Evolutionary conservation across 805 yeast genomes (phyloP), one percentile per base, ranked within the genome.

Genomic region (Metschnikowia chrysomelidarum): DNA sequence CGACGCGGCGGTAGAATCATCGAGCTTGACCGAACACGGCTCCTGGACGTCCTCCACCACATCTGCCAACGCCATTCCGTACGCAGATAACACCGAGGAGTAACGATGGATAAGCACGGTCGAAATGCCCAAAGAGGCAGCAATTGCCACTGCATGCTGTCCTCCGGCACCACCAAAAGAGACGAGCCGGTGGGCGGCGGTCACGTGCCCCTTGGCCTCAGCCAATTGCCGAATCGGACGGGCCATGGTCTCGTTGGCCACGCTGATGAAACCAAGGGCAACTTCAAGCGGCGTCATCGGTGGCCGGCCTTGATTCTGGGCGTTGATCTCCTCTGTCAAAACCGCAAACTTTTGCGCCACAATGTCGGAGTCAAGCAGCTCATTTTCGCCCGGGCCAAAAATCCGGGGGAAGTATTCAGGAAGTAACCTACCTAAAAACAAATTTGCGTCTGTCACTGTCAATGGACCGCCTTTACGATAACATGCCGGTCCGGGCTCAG

Each of bases 121-220:
- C n/a, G 24, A 19, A 9, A 48, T 36, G 4, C 52, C 52, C 25
- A 48, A 41, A n/a, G 46, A 41, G 16, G 32, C 35, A 10, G 52
- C 52, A 7, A 48, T 39, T 11, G 49, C 49, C 11, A 48, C 52
- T 8, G 49, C 46, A 23, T 39, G 46, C 30, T 48, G 52, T 9
- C 52, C 52, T 7, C 52, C 52, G 8, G 52, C 46, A 3, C 52
- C 52, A 4, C 52, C 52, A 40, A 48, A 48, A 4, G 49, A 46
- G 1, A 41, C 52, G 26, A 48, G 40, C 9, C 43, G 38, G 36
- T 48, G 52, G 8, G 37, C 33, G 5, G 47, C 27, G 21, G 47
- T 40, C 32, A 36, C 45, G 29, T 46, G 45, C 8, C 52, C 52
- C 38, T 41, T 41, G 10, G 52, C 49, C 22, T 48, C 50, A 8